phyloP scores from a whole-genome alignment of 2,329 filamentous ascomycete species.

The Claviceps africana region DNA sequence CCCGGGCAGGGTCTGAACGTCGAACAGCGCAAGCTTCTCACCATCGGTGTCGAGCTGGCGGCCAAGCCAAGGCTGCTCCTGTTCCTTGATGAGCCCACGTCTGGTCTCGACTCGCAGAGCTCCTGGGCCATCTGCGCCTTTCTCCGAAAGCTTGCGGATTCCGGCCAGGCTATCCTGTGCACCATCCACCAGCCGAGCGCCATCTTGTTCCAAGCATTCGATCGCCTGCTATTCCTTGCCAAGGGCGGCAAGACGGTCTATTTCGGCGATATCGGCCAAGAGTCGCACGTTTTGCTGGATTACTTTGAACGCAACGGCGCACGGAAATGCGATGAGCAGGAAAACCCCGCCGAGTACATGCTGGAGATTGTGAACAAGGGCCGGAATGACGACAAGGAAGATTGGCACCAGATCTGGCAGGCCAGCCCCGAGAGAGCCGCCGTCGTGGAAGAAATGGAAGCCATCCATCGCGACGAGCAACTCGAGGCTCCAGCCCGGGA shows the following conservation, averaged over 20 bases:
- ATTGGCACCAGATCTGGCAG: conserved; percentile 59
- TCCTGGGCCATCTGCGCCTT: conserved; percentile 51
- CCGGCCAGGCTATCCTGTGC: conserved; percentile 38
- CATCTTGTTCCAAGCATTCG: conserved; percentile 40
- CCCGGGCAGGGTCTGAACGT: conserved; percentile 48
- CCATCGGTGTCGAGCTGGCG: conserved; percentile 46
- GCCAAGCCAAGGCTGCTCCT: conserved; percentile 44
- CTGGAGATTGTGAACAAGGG: conserved; percentile 37
- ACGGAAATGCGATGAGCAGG: conserved; percentile 40
- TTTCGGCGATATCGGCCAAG: conserved; percentile 51
- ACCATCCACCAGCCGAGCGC: conserved; percentile 43
- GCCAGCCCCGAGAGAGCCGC: conserved; percentile 34
- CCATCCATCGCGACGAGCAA: conserved; percentile 39
- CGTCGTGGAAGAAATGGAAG: conserved; percentile 47
- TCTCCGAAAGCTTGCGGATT: conserved; percentile 44
- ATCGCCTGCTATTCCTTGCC: conserved; percentile 49
- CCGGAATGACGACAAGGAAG: conserved; percentile 24
- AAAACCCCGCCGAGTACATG: conserved; percentile 69
- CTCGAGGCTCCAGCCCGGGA: conserved; percentile 2
- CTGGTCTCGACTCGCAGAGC: conserved; percentile 48
- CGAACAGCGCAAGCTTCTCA: conserved; percentile 47
- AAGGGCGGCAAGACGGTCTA: conserved; percentile 54
- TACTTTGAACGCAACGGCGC: conserved; percentile 56
- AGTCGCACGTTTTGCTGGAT: conserved; percentile 40
- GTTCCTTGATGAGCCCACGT: conserved; percentile 48